These are phyloP conservation scores for Lachnellula suecica DNA, from an alignment of 2,329 filamentous ascomycete genomes.

Conservation along the genomic window DNA sequence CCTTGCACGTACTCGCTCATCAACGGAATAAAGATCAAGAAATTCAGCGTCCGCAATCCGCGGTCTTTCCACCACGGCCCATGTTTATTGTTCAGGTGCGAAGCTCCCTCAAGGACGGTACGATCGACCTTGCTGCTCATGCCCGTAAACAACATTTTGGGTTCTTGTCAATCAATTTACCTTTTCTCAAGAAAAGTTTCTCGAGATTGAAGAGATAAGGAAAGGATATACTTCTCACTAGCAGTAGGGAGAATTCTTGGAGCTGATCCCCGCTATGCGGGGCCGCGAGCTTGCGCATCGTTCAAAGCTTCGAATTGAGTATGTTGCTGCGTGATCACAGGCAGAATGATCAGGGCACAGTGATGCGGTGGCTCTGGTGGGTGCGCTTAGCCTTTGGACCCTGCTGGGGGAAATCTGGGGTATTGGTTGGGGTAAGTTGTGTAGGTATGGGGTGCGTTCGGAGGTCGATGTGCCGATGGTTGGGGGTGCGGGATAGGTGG, in stretches of 20 bases:
- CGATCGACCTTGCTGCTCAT: slow-evolving; percentile 7
- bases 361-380: too few species aligned
- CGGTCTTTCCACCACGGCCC: slow-evolving; percentile 18
- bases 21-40: slow-evolving; percentile 19
- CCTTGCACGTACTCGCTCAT: slow-evolving; percentile 24
- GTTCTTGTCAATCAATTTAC: not conserved
- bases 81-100: slow-evolving; percentile 15
- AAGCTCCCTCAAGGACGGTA: slow-evolving; percentile 1
- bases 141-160: not conserved
- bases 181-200: not conserved
- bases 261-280: too few species aligned
- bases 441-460: not conserved
- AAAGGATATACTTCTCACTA: not conserved
- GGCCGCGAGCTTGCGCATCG: too few species aligned
- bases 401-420: not conserved
- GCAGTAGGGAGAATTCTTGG: too few species aligned
- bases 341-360: not conserved
- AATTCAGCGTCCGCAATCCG: slow-evolving; percentile 12
- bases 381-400: not conserved
- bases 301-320: too few species aligned
- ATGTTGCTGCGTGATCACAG: not conserved
- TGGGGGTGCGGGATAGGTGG: slow-evolving; percentile 1
- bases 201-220: not conserved
- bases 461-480: slow-evolving; percentile 4
- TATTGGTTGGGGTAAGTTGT: not conserved